Base-by-base conservation (phyloP, 2,329 filamentous ascomycete species). In the Venturia carpophila region DNA sequence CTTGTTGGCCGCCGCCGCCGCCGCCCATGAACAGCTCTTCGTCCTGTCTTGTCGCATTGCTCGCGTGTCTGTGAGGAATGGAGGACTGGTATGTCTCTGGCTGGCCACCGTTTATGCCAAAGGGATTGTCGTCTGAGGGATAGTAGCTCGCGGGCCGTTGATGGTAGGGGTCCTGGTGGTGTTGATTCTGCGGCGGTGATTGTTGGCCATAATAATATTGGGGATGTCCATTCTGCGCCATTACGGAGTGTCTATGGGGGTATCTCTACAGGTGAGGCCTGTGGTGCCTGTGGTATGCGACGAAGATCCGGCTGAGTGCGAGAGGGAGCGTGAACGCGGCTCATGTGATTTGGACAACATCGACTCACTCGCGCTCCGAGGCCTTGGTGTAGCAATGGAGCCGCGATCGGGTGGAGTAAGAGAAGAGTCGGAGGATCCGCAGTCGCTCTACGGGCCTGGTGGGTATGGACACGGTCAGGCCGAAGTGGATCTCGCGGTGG, bases 11-110 rank as follows among this genome's bases (percentile, higher is more conserved):
- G 27, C 45, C 43, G 56, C 41, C 24, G 27, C 45, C 43, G 34
- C 68, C 70, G 65, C 73, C 79, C 70, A 89, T 77, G 77, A 88
- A 90, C 67, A 88, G 79, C 75, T 90, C 87, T 70, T 88, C 86
- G 15, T 72, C 71, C 69, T 73, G 73, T 71, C 73, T 76, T 69
- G 64, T 70, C 68, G 70, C 71, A 67, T 69, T 73, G 73, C 70
- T 77, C 69, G 21, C 27, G 60, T 45, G 42, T 24, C 64, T 27
- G 37, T 49, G n/a, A 39, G 64, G 60, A n/a, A 64, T 27, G 5
- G 47, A 30, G 6, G 41, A 21, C 19, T 47, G 24, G 45, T 64
- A 42, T 19, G 63, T 42, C 55, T 61, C 34, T 62, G 30, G 55
- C 42, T 47, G 55, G 5, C 45, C 58, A 10, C 64, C 64, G 30